Conservation (phyloP, 768 basidiomycete genomes). For the Leucocoprinus sp. region DNA sequence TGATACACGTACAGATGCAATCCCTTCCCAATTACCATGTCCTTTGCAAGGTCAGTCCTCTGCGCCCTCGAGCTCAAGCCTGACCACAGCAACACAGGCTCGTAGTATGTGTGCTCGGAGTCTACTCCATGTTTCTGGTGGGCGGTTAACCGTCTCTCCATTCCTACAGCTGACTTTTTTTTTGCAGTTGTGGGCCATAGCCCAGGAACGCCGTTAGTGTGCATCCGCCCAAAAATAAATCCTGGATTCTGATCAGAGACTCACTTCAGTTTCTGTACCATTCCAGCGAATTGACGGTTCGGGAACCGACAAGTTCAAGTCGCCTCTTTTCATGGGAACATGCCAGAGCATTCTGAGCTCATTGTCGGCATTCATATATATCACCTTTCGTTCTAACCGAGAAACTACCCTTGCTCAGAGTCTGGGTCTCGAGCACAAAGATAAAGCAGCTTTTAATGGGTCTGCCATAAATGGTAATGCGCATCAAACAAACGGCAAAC, state of each 20-base stretch:
- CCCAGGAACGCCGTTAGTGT: constrained; percentile 82
- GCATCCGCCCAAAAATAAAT: neutral
- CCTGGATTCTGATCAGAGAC: neutral
- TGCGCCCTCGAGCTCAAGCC: neutral
- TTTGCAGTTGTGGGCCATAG: constrained; percentile 77
- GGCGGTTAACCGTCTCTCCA: constrained; percentile 19
- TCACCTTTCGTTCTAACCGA: constrained; percentile 51
- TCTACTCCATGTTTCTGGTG: constrained; percentile 90
- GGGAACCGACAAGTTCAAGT: constrained; percentile 69
- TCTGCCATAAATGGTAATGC: constrained; percentile 22
- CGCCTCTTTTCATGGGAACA: constrained; percentile 77
- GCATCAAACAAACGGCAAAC: constrained; percentile 24
- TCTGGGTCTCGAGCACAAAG: constrained; percentile 49
- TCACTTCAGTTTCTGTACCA: constrained; percentile 65
- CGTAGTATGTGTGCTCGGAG: constrained; percentile 71
- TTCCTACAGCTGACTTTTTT: neutral
- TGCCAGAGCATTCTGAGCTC: constrained; percentile 77
- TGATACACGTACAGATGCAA: neutral
- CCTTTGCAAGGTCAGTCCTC: constrained; percentile 21
- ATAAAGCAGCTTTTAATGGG: constrained; percentile 19
- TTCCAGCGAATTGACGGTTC: constrained; percentile 63
- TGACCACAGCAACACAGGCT: constrained; percentile 37
- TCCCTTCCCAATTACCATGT: constrained; percentile 17
- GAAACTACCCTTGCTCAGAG: constrained; percentile 43
- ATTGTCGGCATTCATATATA: constrained; percentile 70